Base-by-base conservation (phyloP, 139 green algal genomes). In the Nannochloris sp. region DNA sequence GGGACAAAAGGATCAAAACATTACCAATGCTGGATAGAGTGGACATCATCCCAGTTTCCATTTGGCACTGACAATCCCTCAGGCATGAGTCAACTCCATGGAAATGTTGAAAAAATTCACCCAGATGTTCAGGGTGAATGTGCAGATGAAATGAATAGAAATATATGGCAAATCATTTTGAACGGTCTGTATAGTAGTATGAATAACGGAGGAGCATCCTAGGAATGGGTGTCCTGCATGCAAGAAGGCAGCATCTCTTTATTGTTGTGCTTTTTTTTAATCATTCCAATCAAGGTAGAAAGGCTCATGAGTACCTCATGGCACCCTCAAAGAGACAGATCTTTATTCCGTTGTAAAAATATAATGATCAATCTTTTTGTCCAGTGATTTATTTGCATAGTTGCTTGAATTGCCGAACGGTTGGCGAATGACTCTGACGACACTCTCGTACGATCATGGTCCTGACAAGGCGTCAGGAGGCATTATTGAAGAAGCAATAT, bases 131-230 rank as follows among this genome's bases (percentile, higher is more conserved):
- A 50, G 19, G 57, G 57, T 15, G 23, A 27, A 51, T 64, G 57
- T 57, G 57, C 57, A 3, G 57, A 64, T 58, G 19, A 58, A 15
- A 64, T 64, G 57, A 58, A 58, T 58, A 64, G 23, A 58, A 58
- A 58, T 6, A 18, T 64, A 7, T 64, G 57, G 57, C n/a, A 58
- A 51, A 23, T 64, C 25, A 57, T 64, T 8, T 14, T 64, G 11
- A 64, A 64, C 34, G 27, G 19, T 15, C 23, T 64, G n/a, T 51
- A 49, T 31, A 23, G 56, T 51, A 53, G n/a, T 3, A 24, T 10
- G 11, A 21, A 12, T 40, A 40, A 40, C 8, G 34, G 34, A 12
- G 34, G 14, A 9, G 8, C 34, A 9, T 40, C 34, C 34, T 40
- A 40, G 8, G 34, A 40, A 40, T 40, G 34, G 27, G 4, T 29